phyloP scores from a whole-genome alignment of 352 stramenopile genomes.

The Phytophthora europaea region DNA sequence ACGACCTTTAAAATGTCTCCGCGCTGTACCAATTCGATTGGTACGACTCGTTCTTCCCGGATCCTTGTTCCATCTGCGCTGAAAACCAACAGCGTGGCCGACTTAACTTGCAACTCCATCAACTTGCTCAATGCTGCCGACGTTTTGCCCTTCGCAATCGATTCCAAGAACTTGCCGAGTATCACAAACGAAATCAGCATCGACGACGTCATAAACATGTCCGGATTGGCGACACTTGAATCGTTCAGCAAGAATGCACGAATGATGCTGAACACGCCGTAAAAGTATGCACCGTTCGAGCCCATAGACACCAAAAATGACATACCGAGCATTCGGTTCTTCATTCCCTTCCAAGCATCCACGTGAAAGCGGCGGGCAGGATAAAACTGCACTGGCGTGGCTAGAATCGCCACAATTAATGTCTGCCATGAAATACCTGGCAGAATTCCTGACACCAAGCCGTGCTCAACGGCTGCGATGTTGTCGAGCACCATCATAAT shows the following conservation, averaged over 20 bases:
- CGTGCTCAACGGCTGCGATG: slow-evolving; percentile 62
- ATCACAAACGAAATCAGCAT: slow-evolving; percentile 99
- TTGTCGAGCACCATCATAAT: slow-evolving; percentile 94
- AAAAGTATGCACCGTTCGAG: slow-evolving; percentile 97
- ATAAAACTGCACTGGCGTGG: slow-evolving; percentile 97
- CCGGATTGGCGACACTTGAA: slow-evolving; percentile 67
- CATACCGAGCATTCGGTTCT: slow-evolving; percentile 95
- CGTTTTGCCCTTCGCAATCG: slow-evolving; percentile 94
- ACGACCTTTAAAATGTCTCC: slow-evolving; percentile 96
- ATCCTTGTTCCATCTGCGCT: slow-evolving; percentile 65
- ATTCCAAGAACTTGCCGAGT: slow-evolving; percentile 98
- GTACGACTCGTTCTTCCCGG: slow-evolving; percentile 78
- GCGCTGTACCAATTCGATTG: slow-evolving; percentile 91
- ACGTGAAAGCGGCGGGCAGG: slow-evolving; percentile 95
- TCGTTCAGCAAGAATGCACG: slow-evolving; percentile 75
- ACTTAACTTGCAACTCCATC: slow-evolving; percentile 96
- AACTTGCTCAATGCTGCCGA: slow-evolving; percentile 96
- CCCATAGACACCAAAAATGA: slow-evolving; percentile 98
- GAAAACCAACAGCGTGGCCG: slow-evolving; percentile 93
- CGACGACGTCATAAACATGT: slow-evolving; percentile 99
- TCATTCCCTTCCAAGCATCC: slow-evolving; percentile 93
- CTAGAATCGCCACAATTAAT: slow-evolving; percentile 81
- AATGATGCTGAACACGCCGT: slow-evolving; percentile 93
- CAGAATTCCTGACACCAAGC: slow-evolving; percentile 62
- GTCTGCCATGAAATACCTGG: slow-evolving; percentile 82